Base-by-base conservation (phyloP, 306 rosid genomes). In the Rosa persica region DNA sequence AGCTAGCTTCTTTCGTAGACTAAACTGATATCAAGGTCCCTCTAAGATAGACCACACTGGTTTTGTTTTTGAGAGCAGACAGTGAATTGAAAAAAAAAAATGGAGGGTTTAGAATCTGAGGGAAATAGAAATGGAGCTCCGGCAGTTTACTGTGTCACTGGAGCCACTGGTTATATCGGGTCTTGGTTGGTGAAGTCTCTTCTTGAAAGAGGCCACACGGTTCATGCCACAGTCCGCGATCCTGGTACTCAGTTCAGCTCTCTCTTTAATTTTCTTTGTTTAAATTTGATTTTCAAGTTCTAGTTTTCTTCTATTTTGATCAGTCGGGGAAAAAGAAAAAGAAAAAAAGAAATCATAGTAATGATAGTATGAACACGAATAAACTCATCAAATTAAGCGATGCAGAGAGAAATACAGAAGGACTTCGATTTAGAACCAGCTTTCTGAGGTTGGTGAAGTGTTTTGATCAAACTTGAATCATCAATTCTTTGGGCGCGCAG, bases 181-280 rank as follows among this genome's bases (percentile, higher is more conserved):
- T 91, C 95, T 43, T 93, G 91, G 90, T 75, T 93, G 65, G 93
- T 93, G 20, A 86, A 88, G 79, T 61, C 88, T 84, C 97, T 93
- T 54, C 97, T 93, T 78, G 72, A 87, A 72, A 82, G 74, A 78
- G 97, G 98, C n/a, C 83, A 40, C 88, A 82, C 6, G 0, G 92
- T 91, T 82, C 98, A 89, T 83, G 98, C 95, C 80, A 91, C 98
- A 12, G 82, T 87, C 12, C 90, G 95, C 72, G 85, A 89, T 82
- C 97, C 95, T 77, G 92, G 97, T 91, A 64, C 43, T 25, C 69
- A 65, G 9, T 65, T 65, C 70, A 22, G 6, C 60, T 69, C 69
- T 46, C 15, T 8, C 27, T 71, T 30, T 2, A 30, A 30, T 30
- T 22, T 19, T 19, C 7, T 48, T 36, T 5, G 10, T 8, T 67